Percentiles rank a stretch among this genome's conserved stretches.
phyloP scores from a whole-genome alignment of 805 yeast species.

The Ogataea zsoltii region DNA sequence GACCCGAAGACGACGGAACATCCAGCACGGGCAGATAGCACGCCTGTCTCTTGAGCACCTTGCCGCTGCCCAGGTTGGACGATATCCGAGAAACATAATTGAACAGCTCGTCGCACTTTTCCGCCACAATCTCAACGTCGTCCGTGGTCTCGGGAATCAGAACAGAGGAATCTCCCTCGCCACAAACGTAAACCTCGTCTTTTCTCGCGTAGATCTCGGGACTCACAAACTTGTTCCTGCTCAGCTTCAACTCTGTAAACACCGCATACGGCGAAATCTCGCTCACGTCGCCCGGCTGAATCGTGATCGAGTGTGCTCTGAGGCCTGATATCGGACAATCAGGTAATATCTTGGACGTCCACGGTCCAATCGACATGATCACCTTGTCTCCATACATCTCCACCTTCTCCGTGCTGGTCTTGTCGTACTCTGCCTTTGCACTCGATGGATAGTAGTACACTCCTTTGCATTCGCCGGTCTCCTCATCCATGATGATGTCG shows the following conservation, averaged over 20 bases:
- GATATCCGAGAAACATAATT: slow-evolving; percentile 77
- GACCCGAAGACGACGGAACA: slow-evolving; percentile 90
- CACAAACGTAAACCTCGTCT: slow-evolving; percentile 96
- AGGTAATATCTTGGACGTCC: slow-evolving; percentile 90
- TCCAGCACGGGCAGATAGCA: slow-evolving; percentile 94
- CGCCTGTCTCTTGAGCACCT: slow-evolving; percentile 82
- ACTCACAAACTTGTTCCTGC: slow-evolving; percentile 66
- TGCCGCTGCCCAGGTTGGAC: slow-evolving; percentile 68
- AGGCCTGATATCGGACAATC: slow-evolving; percentile 93
- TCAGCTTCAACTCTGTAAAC: slow-evolving; percentile 85
- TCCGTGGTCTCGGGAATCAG: slow-evolving; percentile 93
- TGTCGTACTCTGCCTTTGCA: slow-evolving; percentile 36
- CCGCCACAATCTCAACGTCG: slow-evolving; percentile 84
- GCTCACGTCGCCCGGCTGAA: slow-evolving; percentile 71
- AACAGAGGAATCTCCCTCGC: slow-evolving; percentile 91
- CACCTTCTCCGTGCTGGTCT: slow-evolving; percentile 35
- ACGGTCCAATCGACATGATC: slow-evolving; percentile 91
- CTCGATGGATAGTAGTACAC: slow-evolving; percentile 53
- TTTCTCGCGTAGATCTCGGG: slow-evolving; percentile 95
- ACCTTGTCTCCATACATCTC: slow-evolving; percentile 70
- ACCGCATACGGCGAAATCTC: slow-evolving; percentile 89
- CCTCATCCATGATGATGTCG: slow-evolving; percentile 61
- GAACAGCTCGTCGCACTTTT: slow-evolving; percentile 86
- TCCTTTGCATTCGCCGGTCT: slow-evolving; percentile 69
- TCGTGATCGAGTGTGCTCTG: slow-evolving; percentile 92